Conservation (phyloP, 225 moss, liverwort and hornwort species). For the Pseudoscleropodium purum region DNA sequence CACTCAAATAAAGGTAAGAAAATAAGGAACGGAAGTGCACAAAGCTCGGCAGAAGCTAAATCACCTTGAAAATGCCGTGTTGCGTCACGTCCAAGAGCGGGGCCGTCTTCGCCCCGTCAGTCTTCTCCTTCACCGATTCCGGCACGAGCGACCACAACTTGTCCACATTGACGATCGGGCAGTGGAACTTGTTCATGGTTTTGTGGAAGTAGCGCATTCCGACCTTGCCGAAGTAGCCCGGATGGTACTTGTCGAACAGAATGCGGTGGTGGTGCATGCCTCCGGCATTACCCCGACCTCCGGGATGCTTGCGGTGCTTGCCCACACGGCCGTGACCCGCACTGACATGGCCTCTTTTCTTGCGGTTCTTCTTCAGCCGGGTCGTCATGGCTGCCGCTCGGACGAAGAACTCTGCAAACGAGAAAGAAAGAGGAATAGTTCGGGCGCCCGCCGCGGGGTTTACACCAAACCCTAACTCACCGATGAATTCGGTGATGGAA, state of each 20-base stretch:
- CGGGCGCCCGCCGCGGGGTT: not conserved
- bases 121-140: conserved; percentile 23
- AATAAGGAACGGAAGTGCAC: not conserved
- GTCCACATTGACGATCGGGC: conserved; percentile 40
- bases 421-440: accelerated
- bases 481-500: not conserved
- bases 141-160: conserved; percentile 42
- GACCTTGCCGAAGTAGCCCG: conserved; percentile 50
- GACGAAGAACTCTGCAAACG: not conserved
- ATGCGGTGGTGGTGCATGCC: conserved; percentile 57
- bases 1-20: not conserved
- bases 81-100: conserved; percentile 47
- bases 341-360: conserved; percentile 44
- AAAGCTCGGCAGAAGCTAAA: not conserved
- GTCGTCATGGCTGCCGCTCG: conserved; percentile 35
- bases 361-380: conserved; percentile 47
- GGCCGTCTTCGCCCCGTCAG: conserved; percentile 19
- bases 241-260: conserved; percentile 53
- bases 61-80: conserved; percentile 42
- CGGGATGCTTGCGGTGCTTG: conserved; percentile 55
- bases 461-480: not conserved
- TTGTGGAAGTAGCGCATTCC: conserved; percentile 50
- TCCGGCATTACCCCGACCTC: conserved; percentile 48
- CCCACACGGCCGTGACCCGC: conserved; percentile 41
- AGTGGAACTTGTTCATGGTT: conserved; percentile 52